phyloP scores from a whole-genome alignment of 805 yeast species.

The Torulaspora franciscae region DNA sequence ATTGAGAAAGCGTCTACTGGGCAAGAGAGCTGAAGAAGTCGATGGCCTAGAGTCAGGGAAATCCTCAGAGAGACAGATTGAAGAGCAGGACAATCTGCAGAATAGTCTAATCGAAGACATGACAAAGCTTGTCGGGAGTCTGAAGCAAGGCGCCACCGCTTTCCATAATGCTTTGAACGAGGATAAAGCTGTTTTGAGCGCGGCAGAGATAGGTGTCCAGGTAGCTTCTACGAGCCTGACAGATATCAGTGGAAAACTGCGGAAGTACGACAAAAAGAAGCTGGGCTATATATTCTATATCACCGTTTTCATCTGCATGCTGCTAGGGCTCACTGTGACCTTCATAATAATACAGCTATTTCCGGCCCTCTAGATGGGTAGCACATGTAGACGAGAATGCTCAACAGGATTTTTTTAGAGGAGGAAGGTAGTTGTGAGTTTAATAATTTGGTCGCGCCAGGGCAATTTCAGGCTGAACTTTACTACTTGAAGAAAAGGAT shows the following conservation, averaged over 20 bases:
- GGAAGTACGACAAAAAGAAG: conserved; percentile 32
- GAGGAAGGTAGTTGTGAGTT: no score
- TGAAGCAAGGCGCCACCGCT: conserved; percentile 40
- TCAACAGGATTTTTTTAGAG: no score
- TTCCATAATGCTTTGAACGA: conserved; percentile 39
- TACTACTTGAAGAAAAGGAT: background rate
- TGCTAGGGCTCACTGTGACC: conserved; percentile 35
- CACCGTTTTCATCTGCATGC: conserved; percentile 23
- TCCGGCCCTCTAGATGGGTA: conserved; percentile 36
- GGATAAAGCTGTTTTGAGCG: conserved; percentile 37
- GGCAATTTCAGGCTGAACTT: background rate
- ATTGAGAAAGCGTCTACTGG: conserved; percentile 34
- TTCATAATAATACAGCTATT: conserved; percentile 37
- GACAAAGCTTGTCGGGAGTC: conserved; percentile 36
- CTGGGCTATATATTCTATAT: conserved; percentile 32
- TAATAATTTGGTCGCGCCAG: background rate
- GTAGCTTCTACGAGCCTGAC: conserved; percentile 37
- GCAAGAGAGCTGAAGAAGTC: conserved; percentile 12
- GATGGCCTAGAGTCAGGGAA: conserved; percentile 3
- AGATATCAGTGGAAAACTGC: conserved; percentile 30
- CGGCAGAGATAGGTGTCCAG: conserved; percentile 41
- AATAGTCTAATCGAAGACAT: conserved; percentile 38
- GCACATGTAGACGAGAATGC: no score
- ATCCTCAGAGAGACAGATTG: conserved; percentile 36
- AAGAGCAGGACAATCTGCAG: conserved; percentile 38